Base-by-base conservation (phyloP, 352 stramenopile genomes). In the Phytophthora pseudosyringae region DNA sequence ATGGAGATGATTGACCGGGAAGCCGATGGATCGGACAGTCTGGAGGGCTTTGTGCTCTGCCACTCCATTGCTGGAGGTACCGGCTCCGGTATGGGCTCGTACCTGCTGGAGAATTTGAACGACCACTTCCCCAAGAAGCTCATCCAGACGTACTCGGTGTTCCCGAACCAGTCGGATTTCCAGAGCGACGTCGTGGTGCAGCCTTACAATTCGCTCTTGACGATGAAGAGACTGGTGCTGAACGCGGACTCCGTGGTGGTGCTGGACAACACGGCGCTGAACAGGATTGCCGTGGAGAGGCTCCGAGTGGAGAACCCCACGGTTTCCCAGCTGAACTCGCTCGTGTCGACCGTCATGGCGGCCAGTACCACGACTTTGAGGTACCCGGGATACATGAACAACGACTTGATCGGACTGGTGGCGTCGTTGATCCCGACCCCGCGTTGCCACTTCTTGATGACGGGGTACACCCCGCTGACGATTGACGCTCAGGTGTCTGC, bases 1-100 rank as follows among this genome's bases (percentile, higher is more conserved):
- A 96, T 99, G 86, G 98, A 99, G 75, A 99, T 99, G 96, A 99
- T 99, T 71, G 98, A 99, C 80, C 83, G 98, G 58, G 98, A 99
- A 75, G 96, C 94, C 3, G 96, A 98, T 54, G 90, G 90, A 12
- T 97, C 88, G 10, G 95, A 99, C 59, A 98, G 88, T 53, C 85
- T 99, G 5, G 95, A 99, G 75, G 97, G 98, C 4, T 99, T 99
- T 73, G 96, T 99, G 15, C 73, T 99, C 11, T 99, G 91, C 52
- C 98, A 99, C 81, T 99, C 95, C 21, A 99, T 99, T 81, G 97
- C 98, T 7, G 98, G 98, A 60, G 98, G 98, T 15, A 99, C 98
- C 0, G 98, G 98, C 8, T 99, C 95, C 35, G 98, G 98, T 16
- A 99, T 99, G 97, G 97, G 98, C 8, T 99, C 94, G 29, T 99